phyloP scores from a whole-genome alignment of 2,329 filamentous ascomycete species.

The Fusarium compactum region DNA sequence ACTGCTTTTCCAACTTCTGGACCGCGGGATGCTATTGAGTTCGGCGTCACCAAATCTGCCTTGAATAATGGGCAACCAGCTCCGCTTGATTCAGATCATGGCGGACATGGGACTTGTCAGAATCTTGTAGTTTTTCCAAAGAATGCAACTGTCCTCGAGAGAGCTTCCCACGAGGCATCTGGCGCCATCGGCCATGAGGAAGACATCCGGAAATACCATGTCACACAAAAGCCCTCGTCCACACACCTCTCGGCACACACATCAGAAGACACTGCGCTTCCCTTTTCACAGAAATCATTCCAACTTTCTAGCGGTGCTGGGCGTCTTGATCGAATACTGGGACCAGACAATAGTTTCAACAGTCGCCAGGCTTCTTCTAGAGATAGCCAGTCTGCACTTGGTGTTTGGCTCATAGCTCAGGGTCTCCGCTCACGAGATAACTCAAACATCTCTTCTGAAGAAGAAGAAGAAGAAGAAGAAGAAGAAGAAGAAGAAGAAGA shows the following conservation, averaged over 20 bases:
- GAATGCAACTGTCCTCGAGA: not conserved
- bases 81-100: slow-evolving; percentile 7
- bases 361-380: slow-evolving; percentile 48
- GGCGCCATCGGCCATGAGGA: not conserved
- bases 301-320: slow-evolving; percentile 36
- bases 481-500: no score
- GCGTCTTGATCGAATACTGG: slow-evolving; percentile 40
- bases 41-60: slow-evolving; percentile 46
- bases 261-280: slow-evolving; percentile 16
- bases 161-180: not conserved
- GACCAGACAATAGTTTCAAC: slow-evolving; percentile 47
- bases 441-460: slow-evolving; percentile 29
- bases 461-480: no score
- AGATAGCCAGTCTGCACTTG: slow-evolving; percentile 53
- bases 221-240: not conserved
- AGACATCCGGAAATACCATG: not conserved
- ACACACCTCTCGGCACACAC: not conserved
- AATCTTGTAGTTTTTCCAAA: not conserved
- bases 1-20: slow-evolving; percentile 53
- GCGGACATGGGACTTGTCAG: not conserved
- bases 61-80: slow-evolving; percentile 1
- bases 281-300: slow-evolving; percentile 28
- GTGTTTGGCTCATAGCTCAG: slow-evolving; percentile 55
- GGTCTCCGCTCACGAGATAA: slow-evolving; percentile 47
- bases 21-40: slow-evolving; percentile 64